Conservation (phyloP, 495 filamentous ascomycete species). For the Hyaloscypha hepaticicola region DNA sequence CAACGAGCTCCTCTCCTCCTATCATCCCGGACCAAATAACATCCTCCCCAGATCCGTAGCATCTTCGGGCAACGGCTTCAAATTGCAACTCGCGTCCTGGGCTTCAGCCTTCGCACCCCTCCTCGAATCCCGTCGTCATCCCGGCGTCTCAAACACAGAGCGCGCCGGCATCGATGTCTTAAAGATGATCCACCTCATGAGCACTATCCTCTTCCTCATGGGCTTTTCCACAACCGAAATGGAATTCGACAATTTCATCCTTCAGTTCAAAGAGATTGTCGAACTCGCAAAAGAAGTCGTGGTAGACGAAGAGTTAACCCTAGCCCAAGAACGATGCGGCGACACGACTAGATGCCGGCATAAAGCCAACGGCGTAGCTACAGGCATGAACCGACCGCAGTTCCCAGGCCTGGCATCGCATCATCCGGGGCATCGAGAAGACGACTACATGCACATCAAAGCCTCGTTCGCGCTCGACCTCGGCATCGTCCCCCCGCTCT, state of each 20-base stretch:
- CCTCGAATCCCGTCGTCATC: conserved; percentile 44
- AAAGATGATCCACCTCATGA: conserved; percentile 56
- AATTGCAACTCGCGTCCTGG: conserved; percentile 49
- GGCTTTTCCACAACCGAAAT: conserved; percentile 38
- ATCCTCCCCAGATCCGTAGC: conserved; percentile 46
- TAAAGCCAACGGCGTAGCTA: neutral
- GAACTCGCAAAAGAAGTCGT: conserved; percentile 31
- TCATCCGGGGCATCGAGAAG: conserved; percentile 14
- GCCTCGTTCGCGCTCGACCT: conserved; percentile 35
- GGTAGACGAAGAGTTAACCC: conserved; percentile 29
- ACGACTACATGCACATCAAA: conserved; percentile 30
- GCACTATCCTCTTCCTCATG: conserved; percentile 52
- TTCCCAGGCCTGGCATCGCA: conserved; percentile 19
- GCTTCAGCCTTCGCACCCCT: conserved; percentile 50
- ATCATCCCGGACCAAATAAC: conserved; percentile 45
- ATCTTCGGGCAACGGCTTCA: conserved; percentile 40
- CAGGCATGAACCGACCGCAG: neutral
- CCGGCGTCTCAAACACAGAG: conserved; percentile 50
- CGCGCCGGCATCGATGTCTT: conserved; percentile 53
- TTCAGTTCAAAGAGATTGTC: conserved; percentile 28
- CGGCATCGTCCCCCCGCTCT: conserved; percentile 43
- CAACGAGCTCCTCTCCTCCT: conserved; percentile 49
- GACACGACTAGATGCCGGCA: conserved; percentile 19
- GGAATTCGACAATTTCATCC: conserved; percentile 28
- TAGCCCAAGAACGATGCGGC: conserved; percentile 28